Evolutionary conservation across 1,284 basidiomycete species (phyloP), one percentile per base, ranked within the genome.

Genomic region (Apiotrichum mycotoxinovorans): DNA sequence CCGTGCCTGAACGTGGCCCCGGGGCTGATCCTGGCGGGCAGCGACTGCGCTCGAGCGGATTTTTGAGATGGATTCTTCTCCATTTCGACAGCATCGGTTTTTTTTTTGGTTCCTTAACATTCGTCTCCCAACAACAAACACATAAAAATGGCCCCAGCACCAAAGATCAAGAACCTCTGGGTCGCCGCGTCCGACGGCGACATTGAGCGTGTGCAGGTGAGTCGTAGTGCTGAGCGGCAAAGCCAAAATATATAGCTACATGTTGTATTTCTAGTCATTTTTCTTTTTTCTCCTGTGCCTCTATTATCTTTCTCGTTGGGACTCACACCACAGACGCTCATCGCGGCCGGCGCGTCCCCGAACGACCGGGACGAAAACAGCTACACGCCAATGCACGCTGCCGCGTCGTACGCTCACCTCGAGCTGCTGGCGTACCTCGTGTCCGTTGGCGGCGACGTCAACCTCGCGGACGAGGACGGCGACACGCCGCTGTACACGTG

Each of bases 371-470:
- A 95, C 71, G 72, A 78, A 9, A 84, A 86, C 76, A 87, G 88
- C 22, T 95, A 95, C 75, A 92, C 92, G 0, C 90, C 92, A 14
- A 88, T 96, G 85, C 92, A 96, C 76, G 93, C 92, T n/a, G 91
- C 92, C 9, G 91, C 91, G 0, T 95, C 91, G 0, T 96, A 94
- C 73, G 88, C 84, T 12, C 91, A 92, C 51, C 69, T 87, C 18
- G 78, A 87, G 40, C 76, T 94, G 44, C 80, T 96, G 23, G 82
- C 84, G 27, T 94, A 90, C 78, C 84, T 96, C 54, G 79, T 92
- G 58, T 81, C 84, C 17, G 81, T 81, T 66, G 91, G 91, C 22
- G 93, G 91, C 53, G 82, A 95, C 71, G 87, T 94, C 62, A 93
- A 96, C 70, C 76, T 92, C 56, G 81, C 84, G 3, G 92, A 96